phyloP scores from a whole-genome alignment of 2,329 filamentous ascomycete genomes.

The Trichocomaceae sp. region DNA sequence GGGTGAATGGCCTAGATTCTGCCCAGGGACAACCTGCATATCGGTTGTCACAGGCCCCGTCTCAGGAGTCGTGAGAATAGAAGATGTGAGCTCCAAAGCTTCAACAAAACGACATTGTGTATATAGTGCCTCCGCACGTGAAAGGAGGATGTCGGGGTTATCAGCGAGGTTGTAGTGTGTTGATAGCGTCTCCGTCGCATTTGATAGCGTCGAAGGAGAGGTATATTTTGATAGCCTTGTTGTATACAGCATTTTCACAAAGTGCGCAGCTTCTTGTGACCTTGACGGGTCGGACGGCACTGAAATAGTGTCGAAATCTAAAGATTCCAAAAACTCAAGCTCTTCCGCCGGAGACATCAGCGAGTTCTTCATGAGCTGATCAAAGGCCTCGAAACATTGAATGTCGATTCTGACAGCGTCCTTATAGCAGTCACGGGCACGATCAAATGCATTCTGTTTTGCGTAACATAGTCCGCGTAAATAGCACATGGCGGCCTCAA shows the following conservation, averaged over 20 bases:
- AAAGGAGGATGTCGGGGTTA: slow-evolving; percentile 85
- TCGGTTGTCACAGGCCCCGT: slow-evolving; percentile 61
- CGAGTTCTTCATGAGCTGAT: slow-evolving; percentile 94
- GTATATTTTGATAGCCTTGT: slow-evolving; percentile 93
- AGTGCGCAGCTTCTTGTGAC: slow-evolving; percentile 82
- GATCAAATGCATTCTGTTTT: slow-evolving; percentile 94
- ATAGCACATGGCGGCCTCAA: slow-evolving; percentile 97
- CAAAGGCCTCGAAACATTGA: slow-evolving; percentile 96
- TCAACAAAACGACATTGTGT: slow-evolving; percentile 92
- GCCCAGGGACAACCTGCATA: slow-evolving; percentile 21
- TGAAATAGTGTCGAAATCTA: slow-evolving; percentile 80
- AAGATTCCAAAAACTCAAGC: slow-evolving; percentile 77
- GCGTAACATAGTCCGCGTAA: slow-evolving; percentile 88
- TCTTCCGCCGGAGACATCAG: slow-evolving; percentile 85
- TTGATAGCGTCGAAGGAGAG: slow-evolving; percentile 72
- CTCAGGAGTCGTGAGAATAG: slow-evolving; percentile 73
- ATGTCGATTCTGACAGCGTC: slow-evolving; percentile 94
- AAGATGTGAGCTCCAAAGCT: slow-evolving; percentile 74
- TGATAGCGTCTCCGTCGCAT: slow-evolving; percentile 81
- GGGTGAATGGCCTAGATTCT: slow-evolving; percentile 40
- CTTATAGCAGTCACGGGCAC: slow-evolving; percentile 97
- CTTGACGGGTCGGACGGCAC: slow-evolving; percentile 58
- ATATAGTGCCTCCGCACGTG: slow-evolving; percentile 83
- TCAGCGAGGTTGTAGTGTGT: slow-evolving; percentile 83
- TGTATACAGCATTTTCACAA: slow-evolving; percentile 93